Percentiles rank a stretch among this genome's conserved stretches.
Conservation (phyloP, 345 rosid species). For the Bruguiera sexangula region DNA sequence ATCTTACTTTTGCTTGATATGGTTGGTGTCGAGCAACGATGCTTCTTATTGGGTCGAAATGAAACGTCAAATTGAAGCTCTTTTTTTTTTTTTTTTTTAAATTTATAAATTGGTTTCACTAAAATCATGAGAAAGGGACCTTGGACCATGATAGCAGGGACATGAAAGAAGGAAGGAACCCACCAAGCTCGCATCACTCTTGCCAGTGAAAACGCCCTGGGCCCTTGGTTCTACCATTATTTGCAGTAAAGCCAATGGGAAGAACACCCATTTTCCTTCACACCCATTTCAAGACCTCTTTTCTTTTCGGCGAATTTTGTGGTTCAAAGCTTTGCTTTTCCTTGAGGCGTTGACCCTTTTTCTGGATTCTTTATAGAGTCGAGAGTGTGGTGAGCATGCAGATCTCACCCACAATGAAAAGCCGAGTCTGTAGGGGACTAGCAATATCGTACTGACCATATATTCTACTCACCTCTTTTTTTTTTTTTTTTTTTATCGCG, state of each 20-base stretch:
- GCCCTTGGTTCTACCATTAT: too few relatives aligned
- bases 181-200: not conserved
- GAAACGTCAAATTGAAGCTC: not conserved
- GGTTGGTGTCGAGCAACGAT: not conserved
- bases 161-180: not conserved
- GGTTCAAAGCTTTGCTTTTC: slow-evolving; percentile 4
- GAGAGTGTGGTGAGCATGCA: not conserved
- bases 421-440: not conserved
- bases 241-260: too few relatives aligned
- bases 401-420: not conserved
- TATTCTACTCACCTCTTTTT: not conserved
- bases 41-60: slow-evolving; percentile 3
- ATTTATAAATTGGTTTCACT: not conserved
- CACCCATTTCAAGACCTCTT: slow-evolving; percentile 8
- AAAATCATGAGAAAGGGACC: slow-evolving; percentile 29
- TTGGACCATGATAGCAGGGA: slow-evolving; percentile 3
- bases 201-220: not conserved
- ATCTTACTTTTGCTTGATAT: slow-evolving; percentile 1
- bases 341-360: slow-evolving; percentile 25
- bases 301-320: slow-evolving; percentile 10
- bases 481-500: too few relatives aligned
- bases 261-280: too few relatives aligned
- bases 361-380: slow-evolving; percentile 8
- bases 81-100: too few relatives aligned
- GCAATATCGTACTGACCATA: not conserved